Conservation (phyloP, 2,329 filamentous ascomycete genomes). For the Leptographium wingfieldii region DNA sequence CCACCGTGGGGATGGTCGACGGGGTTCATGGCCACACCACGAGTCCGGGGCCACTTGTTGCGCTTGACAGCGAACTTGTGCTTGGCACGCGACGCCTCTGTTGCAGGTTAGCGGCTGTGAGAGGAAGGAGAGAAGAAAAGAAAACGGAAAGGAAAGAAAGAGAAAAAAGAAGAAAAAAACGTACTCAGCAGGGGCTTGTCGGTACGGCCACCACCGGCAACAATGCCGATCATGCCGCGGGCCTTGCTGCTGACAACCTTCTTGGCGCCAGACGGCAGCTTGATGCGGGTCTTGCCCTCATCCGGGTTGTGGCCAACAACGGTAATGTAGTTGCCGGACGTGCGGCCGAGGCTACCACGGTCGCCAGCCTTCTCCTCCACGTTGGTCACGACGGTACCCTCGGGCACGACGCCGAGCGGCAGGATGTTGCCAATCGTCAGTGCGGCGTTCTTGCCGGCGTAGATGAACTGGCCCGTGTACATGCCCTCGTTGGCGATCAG, state of each 20-base stretch:
- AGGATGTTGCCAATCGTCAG: conserved; percentile 97
- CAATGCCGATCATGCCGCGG: conserved; percentile 98
- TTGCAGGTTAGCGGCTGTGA: conserved; percentile 14
- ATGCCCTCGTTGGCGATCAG: conserved; percentile 99
- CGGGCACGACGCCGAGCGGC: conserved; percentile 83
- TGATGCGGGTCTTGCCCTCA: conserved; percentile 99
- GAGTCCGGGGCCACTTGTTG: conserved; percentile 99
- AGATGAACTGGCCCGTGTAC: conserved; percentile 99
- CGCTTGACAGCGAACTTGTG: conserved; percentile 99
- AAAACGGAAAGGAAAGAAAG: background rate
- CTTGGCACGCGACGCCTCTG: conserved; percentile 98
- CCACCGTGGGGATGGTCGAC: conserved; percentile 98
- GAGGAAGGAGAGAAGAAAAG: background rate
- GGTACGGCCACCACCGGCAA: conserved; percentile 97
- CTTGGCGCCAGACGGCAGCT: conserved; percentile 98
- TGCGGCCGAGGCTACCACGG: conserved; percentile 90
- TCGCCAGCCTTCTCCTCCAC: conserved; percentile 98
- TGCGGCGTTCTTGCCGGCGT: conserved; percentile 96
- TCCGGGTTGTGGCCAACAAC: conserved; percentile 96
- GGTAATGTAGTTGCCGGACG: conserved; percentile 98
- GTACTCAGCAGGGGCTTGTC: conserved; percentile 96
- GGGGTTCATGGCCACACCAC: conserved; percentile 99
- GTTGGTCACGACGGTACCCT: conserved; percentile 99
- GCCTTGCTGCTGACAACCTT: conserved; percentile 89
- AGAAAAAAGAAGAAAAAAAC: conserved; percentile 13